phyloP scores from a whole-genome alignment of 768 basidiomycete species.

The Trametopsis cervina region DNA sequence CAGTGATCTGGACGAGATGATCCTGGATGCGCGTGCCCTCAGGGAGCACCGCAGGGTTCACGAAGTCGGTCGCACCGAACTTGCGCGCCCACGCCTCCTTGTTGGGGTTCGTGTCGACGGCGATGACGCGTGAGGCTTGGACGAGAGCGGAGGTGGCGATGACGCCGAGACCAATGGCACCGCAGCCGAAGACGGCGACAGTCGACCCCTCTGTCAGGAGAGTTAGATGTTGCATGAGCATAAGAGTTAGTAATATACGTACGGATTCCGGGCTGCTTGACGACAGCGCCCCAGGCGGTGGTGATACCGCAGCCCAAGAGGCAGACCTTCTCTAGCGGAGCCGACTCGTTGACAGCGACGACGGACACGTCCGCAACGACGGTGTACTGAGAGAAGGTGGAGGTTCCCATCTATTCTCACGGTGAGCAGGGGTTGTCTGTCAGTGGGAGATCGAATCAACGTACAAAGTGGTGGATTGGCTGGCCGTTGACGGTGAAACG shows the following conservation, averaged over 20 bases:
- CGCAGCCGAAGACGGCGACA: constrained; percentile 94
- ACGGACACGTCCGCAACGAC: constrained; percentile 97
- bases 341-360: constrained; percentile 78
- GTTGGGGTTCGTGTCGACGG: constrained; percentile 79
- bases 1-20: constrained; percentile 84
- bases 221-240: not conserved
- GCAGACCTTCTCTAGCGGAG: constrained; percentile 95
- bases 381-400: constrained; percentile 99
- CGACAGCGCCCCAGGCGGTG: constrained; percentile 96
- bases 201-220: constrained; percentile 59
- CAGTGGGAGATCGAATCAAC: constrained; percentile 23
- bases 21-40: constrained; percentile 86
- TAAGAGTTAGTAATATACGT: constrained; percentile 21
- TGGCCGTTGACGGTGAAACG: constrained; percentile 90
- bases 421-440: not conserved
- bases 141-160: constrained; percentile 74
- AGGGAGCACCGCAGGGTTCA: constrained; percentile 71
- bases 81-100: constrained; percentile 88
- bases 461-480: constrained; percentile 84
- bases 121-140: constrained; percentile 84
- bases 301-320: constrained; percentile 95
- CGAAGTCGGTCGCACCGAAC: constrained; percentile 93
- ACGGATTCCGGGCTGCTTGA: constrained; percentile 86
- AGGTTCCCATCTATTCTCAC: constrained; percentile 83
- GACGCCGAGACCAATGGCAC: constrained; percentile 93